Percentiles rank a stretch among this genome's conserved stretches.
These are phyloP conservation scores for Colletotrichum coccodes DNA, from an alignment of 2,329 filamentous ascomycete species.

Conservation along the genomic window DNA sequence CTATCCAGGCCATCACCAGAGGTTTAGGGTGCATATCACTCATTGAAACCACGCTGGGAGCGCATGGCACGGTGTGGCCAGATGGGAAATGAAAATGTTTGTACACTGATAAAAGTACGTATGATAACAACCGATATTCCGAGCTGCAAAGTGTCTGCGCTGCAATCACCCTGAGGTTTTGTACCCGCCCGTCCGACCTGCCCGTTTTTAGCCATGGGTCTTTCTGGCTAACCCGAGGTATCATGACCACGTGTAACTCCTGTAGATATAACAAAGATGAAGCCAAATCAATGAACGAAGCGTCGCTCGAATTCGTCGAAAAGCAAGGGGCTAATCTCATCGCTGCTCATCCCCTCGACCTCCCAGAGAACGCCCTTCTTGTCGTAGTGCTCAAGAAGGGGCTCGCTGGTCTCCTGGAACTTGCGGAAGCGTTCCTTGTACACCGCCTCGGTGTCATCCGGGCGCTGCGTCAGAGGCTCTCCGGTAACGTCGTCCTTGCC, in stretches of 20 bases:
- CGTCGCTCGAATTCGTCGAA: conserved; percentile 83
- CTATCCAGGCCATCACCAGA: conserved; percentile 9
- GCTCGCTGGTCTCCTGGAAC: conserved; percentile 88
- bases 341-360: conserved; percentile 87
- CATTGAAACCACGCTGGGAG: background rate
- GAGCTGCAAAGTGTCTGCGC: conserved; percentile 13
- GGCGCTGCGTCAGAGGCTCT: conserved; percentile 82
- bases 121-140: conserved; percentile 2
- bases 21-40: background rate
- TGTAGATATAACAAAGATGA: conserved; percentile 18
- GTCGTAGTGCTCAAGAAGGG: conserved; percentile 89
- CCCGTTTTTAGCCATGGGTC: conserved; percentile 30
- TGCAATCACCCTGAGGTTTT: background rate
- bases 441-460: conserved; percentile 87
- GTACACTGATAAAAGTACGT: conserved; percentile 22
- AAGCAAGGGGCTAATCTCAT: conserved; percentile 94
- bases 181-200: conserved; percentile 21
- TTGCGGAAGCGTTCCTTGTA: conserved; percentile 84
- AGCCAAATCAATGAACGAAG: conserved; percentile 58
- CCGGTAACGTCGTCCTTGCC: conserved; percentile 93
- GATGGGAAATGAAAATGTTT: background rate
- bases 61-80: background rate
- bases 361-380: conserved; percentile 85
- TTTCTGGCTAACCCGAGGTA: conserved; percentile 32
- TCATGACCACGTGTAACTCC: conserved; percentile 32